phyloP scores from a whole-genome alignment of 176 grass and related monocot genomes.

The Oryza glumipatula region DNA sequence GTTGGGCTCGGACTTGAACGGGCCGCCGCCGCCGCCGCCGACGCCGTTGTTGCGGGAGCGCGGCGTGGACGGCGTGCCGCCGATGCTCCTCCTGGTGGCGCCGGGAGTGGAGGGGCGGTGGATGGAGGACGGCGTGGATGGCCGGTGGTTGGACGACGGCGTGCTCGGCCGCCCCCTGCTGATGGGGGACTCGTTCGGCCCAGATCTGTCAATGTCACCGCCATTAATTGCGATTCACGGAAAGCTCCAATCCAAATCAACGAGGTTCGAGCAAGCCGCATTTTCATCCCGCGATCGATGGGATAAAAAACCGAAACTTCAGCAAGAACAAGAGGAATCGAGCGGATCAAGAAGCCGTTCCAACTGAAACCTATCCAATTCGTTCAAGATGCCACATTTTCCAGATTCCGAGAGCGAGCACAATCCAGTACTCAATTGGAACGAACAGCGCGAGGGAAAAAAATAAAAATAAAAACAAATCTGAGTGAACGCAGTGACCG shows the following conservation, averaged over 20 bases:
- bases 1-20: slow-evolving; percentile 62
- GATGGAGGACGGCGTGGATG: slow-evolving; percentile 49
- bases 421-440: not conserved
- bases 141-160: slow-evolving; percentile 58
- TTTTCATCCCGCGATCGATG: not conserved
- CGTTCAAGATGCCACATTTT: not conserved
- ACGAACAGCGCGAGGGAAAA: not conserved
- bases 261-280: not conserved
- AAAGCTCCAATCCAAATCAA: slow-evolving; percentile 6
- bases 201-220: slow-evolving; percentile 69
- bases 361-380: not conserved
- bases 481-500: not conserved
- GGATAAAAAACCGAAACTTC: not conserved
- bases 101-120: slow-evolving; percentile 54
- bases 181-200: slow-evolving; percentile 71
- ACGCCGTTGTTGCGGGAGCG: slow-evolving; percentile 46
- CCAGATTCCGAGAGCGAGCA: not conserved
- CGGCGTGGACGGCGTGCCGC: slow-evolving; percentile 63
- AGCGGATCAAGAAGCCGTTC: slow-evolving; percentile 13
- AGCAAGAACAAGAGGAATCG: not conserved
- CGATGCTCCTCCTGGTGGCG: slow-evolving; percentile 41
- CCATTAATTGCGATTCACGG: slow-evolving; percentile 7
- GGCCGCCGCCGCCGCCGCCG: slow-evolving; percentile 41
- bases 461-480: not conserved
- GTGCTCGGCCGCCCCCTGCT: slow-evolving; percentile 69